Evolutionary conservation across 352 stramenopile species (phyloP), one percentile per base, ranked within the genome.

Genomic region (Phytophthora sansomeana): DNA sequence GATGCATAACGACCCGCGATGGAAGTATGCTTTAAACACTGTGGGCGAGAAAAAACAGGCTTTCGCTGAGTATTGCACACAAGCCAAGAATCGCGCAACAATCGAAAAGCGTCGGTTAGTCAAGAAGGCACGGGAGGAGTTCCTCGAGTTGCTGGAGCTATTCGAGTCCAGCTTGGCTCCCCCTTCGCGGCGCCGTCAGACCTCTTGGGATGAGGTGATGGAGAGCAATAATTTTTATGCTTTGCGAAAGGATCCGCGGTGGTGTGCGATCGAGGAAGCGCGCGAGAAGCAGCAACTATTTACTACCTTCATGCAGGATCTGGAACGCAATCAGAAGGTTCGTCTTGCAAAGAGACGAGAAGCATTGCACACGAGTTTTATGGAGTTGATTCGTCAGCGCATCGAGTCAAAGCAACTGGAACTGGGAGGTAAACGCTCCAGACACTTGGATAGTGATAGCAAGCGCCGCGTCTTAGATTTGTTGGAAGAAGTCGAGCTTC

Each of bases 21-120:
- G 84, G 84, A 80, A 78, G 41, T 91, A 85, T 50, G 83, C 84
- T 8, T 54, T 94, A 10, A 59, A 65, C 1, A 91, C 79, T 0
- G 80, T 89, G 0, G 87, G 87, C 11, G 85, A 96, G 36, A 93
- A 93, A 73, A 96, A 96, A 42, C 87, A 96, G 56, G 81, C 80
- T 9, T 94, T 90, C 29, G 85, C 87, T 1, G 87, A 96, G 61
- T 96, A 92, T 52, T 91, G 82, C 36, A 92, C 85, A 17, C 86
- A 93, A 32, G 73, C 72, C 0, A 76, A 86, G 56, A 94, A 94
- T 41, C 76, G 84, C 42, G 72, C 80, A 28, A 89, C 74, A 4
- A 88, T 93, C 30, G 86, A 90, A 56, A 78, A 80, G 33, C 81
- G 85, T 11, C 81, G 83, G 9, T 57, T 87, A 30, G 74, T 87